Evolutionary conservation across 1,284 basidiomycete species (phyloP).

Genomic region (Microbotryum saponariae): DNA sequence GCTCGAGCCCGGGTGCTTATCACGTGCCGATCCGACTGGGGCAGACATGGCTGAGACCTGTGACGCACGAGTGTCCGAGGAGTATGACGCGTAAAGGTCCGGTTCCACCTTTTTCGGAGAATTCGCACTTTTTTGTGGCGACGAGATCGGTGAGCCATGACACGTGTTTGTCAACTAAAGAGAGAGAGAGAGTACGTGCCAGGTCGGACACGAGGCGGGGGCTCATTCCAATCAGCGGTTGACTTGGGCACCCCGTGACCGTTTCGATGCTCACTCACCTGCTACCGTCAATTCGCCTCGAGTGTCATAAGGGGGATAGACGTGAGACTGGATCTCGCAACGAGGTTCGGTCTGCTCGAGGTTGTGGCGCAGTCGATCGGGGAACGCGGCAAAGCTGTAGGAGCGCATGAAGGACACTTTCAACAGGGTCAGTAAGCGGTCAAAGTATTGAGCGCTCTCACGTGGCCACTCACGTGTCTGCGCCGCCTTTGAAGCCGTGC

Average conservation of each 20-base stretch:
- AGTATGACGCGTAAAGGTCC: constrained; percentile 18
- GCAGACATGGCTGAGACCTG: background rate
- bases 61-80: constrained; percentile 27
- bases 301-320: constrained; percentile 30
- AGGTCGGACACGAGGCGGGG: no score
- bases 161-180: constrained; percentile 23
- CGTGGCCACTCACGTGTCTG: constrained; percentile 13
- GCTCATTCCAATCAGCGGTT: no score
- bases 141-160: constrained; percentile 17
- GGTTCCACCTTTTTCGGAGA: constrained; percentile 10
- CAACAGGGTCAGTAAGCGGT: background rate
- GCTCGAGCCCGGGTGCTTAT: background rate
- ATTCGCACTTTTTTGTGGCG: constrained; percentile 13
- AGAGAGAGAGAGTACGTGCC: background rate
- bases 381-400: constrained; percentile 25
- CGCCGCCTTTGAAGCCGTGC: constrained; percentile 33
- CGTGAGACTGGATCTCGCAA: constrained; percentile 14
- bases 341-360: constrained; percentile 4
- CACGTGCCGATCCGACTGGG: background rate
- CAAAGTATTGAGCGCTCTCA: background rate
- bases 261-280: constrained; percentile 1
- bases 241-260: no score
- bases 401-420: no score
- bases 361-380: constrained; percentile 16
- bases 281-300: constrained; percentile 20